A percentile compares a stretch with the other conserved stretches of the same genome.
These are phyloP conservation scores for Boletus subparvulus DNA, from an alignment of 768 basidiomycete genomes.

Conservation along the genomic window DNA sequence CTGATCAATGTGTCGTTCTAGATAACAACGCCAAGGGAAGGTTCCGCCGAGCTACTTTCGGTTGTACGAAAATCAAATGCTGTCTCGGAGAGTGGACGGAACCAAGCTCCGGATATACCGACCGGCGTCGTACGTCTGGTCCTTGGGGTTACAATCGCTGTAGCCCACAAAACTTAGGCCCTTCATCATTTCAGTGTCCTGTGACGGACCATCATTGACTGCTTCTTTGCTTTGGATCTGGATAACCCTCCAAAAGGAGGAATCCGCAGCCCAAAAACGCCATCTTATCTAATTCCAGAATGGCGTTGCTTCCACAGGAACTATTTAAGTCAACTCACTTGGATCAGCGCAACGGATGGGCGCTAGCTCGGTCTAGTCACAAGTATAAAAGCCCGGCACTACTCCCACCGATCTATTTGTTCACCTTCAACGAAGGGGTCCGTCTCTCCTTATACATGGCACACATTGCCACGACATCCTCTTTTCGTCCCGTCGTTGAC, in stretches of 20 bases:
- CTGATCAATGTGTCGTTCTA: neutral
- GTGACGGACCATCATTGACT: neutral
- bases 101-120: neutral
- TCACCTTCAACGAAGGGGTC: neutral
- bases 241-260: too few relatives aligned
- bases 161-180: neutral
- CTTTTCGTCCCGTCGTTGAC: neutral
- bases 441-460: neutral
- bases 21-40: neutral
- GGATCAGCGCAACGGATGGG: neutral
- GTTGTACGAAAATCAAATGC: neutral
- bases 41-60: neutral
- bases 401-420: neutral
- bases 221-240: neutral
- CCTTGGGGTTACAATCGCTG: neutral
- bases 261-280: neutral
- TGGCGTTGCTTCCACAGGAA: neutral
- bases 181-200: neutral
- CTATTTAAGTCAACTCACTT: neutral
- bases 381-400: neutral
- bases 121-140: neutral
- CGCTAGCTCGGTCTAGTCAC: neutral
- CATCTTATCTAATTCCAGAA: slow-evolving; percentile 2
- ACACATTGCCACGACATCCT: neutral
- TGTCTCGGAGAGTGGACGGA: neutral